A percentile compares a stretch with the other conserved stretches of the same genome.
These are phyloP conservation scores for Galerina marginata DNA, from an alignment of 768 basidiomycete genomes.

Conservation along the genomic window DNA sequence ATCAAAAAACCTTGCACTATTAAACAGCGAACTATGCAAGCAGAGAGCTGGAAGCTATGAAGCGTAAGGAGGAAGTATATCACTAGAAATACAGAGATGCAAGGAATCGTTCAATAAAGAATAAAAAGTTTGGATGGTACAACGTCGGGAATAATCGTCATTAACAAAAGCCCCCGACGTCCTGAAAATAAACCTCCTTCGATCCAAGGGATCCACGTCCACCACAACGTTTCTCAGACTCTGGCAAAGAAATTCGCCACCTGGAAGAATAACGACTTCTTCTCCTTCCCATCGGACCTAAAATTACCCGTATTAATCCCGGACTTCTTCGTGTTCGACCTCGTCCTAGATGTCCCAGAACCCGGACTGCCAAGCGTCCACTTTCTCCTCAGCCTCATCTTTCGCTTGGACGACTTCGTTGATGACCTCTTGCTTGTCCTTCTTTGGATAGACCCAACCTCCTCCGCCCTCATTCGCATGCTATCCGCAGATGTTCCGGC, in stretches of 20 bases:
- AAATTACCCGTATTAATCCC: not conserved
- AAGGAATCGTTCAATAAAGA: too few species aligned
- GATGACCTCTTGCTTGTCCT: not conserved
- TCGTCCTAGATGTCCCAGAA: not conserved
- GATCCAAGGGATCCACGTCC: not conserved
- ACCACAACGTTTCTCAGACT: not conserved
- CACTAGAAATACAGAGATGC: too few species aligned
- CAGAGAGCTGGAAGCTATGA: too few species aligned
- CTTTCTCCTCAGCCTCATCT: not conserved
- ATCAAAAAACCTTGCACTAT: too few species aligned
- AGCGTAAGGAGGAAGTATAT: too few species aligned
- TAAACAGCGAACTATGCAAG: too few species aligned
- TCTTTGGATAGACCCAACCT: not conserved
- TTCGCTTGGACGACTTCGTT: not conserved
- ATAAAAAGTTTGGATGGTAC: not conserved
- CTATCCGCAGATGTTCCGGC: not conserved
- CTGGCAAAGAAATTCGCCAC: constrained; percentile 8
- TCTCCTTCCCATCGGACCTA: not conserved
- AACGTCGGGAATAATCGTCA: not conserved
- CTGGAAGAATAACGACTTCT: constrained; percentile 10
- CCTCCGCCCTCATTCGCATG: not conserved
- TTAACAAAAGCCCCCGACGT: not conserved
- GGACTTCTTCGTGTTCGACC: not conserved
- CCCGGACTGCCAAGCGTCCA: not conserved
- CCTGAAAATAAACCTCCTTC: too few species aligned